phyloP scores from a whole-genome alignment of 805 yeast species.

The Myxozyma vanderwaltii region DNA sequence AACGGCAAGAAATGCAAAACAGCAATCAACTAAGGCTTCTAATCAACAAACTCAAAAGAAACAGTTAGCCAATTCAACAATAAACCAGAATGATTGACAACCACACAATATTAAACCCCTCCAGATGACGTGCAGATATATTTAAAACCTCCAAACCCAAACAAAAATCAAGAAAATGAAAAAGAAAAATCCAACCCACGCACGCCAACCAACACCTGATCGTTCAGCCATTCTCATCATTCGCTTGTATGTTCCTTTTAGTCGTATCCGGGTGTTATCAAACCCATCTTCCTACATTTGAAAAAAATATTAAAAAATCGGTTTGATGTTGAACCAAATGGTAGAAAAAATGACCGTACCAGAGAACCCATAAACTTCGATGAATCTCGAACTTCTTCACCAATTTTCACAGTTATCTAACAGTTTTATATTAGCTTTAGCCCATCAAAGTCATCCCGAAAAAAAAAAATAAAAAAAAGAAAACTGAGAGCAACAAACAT shows the following conservation, averaged over 20 bases:
- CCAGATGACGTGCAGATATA: no score
- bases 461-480: not conserved
- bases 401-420: conserved; percentile 57
- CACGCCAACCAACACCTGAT: conserved; percentile 63
- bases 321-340: not conserved
- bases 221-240: conserved; percentile 66
- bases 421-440: not conserved
- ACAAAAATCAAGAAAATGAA: conserved; percentile 55
- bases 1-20: not conserved
- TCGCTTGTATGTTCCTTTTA: conserved; percentile 56
- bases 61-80: no score
- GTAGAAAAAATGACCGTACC: conserved; percentile 26
- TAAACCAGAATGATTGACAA: no score
- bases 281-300: conserved; percentile 46
- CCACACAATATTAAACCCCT: not conserved
- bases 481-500: no score
- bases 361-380: conserved; percentile 50
- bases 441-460: not conserved
- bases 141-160: conserved; percentile 48
- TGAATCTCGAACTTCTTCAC: conserved; percentile 63
- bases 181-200: conserved; percentile 56
- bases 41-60: not conserved
- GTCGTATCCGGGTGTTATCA: conserved; percentile 50
- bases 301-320: not conserved
- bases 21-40: not conserved